Evolutionary conservation across 441 rosid species (phyloP).

Genomic region (Pelargonium cotyledonis): DNA sequence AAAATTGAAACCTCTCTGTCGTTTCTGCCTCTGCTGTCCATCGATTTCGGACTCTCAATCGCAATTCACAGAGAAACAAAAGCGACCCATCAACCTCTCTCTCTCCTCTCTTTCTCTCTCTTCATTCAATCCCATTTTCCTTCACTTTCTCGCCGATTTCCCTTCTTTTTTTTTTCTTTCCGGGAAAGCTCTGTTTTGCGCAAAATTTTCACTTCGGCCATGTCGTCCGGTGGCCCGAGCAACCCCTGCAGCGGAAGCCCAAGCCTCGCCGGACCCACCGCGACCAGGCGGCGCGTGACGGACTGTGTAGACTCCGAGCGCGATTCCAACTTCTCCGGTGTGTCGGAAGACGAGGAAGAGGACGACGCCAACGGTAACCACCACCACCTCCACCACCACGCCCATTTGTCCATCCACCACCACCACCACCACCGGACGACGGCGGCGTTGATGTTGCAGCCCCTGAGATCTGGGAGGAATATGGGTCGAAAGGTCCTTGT

Average conservation of each 20-base stretch:
- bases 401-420: not conserved
- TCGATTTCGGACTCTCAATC: slow-evolving; percentile 1
- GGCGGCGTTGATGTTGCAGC: not conserved
- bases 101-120: not conserved
- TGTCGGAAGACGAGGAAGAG: not conserved
- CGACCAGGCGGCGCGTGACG: not conserved
- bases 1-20: not conserved
- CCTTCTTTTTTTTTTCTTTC: not conserved
- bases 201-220: not conserved
- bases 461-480: not conserved
- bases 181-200: not conserved
- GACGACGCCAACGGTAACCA: not conserved
- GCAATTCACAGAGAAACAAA: not conserved
- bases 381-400: too few relatives aligned
- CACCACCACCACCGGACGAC: not conserved
- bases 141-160: not conserved
- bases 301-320: not conserved
- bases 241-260: not conserved
- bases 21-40: not conserved
- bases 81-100: not conserved
- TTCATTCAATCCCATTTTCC: not conserved
- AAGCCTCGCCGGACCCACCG: slow-evolving; percentile 5
- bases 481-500: not conserved
- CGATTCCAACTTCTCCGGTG: not conserved
- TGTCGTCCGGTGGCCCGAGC: not conserved